phyloP scores from a whole-genome alignment of 805 yeast genomes.

The Schizosaccharomyces lindneri region DNA sequence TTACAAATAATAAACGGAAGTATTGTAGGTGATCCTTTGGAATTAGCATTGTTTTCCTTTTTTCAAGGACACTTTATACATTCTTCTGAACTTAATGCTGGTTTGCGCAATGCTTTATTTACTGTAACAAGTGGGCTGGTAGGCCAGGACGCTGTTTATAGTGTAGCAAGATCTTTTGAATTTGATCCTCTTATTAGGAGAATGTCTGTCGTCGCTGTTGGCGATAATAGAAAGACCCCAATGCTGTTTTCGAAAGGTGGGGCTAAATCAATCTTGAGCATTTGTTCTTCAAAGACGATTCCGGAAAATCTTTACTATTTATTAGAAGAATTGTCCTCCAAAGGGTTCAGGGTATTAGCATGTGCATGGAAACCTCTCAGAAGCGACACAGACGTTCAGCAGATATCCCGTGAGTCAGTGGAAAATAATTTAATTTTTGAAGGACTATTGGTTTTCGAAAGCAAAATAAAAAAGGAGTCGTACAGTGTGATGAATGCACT shows the following conservation, averaged over 20 bases:
- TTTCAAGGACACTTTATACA: conserved; percentile 39
- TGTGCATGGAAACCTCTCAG: conserved; percentile 39
- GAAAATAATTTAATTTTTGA: conserved; percentile 48
- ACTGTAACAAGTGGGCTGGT: neutral
- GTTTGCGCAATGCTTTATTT: neutral
- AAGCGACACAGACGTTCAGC: conserved; percentile 24
- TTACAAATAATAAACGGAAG: conserved; percentile 54
- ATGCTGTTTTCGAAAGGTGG: conserved; percentile 75
- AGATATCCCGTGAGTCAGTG: conserved; percentile 33
- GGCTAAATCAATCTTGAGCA: conserved; percentile 67
- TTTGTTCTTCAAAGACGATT: conserved; percentile 45
- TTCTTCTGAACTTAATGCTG: conserved; percentile 5
- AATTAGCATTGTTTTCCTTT: conserved; percentile 76
- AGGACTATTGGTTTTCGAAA: conserved; percentile 84
- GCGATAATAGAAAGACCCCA: conserved; percentile 18
- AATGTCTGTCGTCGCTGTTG: conserved; percentile 59
- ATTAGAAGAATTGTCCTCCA: conserved; percentile 66
- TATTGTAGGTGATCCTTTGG: conserved; percentile 81
- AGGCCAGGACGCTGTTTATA: conserved; percentile 11
- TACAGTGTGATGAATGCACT: conserved; percentile 33
- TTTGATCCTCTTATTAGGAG: conserved; percentile 65
- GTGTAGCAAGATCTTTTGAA: conserved; percentile 39
- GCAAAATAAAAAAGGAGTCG: conserved; percentile 56
- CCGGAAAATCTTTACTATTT: conserved; percentile 54
- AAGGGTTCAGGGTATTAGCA: conserved; percentile 87